Conservation (phyloP, 768 basidiomycete genomes). For the Russula lepida region DNA sequence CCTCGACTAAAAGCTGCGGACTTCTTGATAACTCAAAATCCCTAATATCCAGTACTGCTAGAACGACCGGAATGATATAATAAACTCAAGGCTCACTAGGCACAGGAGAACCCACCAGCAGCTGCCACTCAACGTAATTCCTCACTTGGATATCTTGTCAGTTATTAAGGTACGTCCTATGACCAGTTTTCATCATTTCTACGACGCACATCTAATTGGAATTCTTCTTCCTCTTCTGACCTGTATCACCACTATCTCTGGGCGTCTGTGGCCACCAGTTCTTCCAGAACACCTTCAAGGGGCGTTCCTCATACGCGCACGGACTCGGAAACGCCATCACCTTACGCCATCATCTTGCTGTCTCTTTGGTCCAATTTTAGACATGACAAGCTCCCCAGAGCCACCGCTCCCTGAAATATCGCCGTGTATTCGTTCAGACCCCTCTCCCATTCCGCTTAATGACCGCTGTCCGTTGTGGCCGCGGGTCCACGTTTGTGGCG, state of each 20-base stretch:
- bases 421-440: neutral
- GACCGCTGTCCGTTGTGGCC: constrained; percentile 7
- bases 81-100: neutral
- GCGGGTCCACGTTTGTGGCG: neutral
- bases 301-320: neutral
- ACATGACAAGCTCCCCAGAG: neutral
- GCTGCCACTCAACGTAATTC: constrained; percentile 5
- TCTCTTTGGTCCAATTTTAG: neutral
- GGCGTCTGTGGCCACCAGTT: neutral
- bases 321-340: neutral
- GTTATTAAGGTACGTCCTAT: constrained; percentile 3
- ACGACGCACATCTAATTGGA: neutral
- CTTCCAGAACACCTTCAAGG: constrained; percentile 4
- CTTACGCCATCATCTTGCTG: neutral
- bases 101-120: neutral
- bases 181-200: neutral
- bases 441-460: neutral
- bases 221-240: constrained; percentile 6
- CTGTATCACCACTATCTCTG: neutral
- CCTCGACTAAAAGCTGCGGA: neutral
- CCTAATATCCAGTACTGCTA: neutral
- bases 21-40: neutral
- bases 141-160: constrained; percentile 3
- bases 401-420: neutral
- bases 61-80: neutral